Conservation (phyloP, 2,329 filamentous ascomycete species). For the Monilinia aucupariae region DNA sequence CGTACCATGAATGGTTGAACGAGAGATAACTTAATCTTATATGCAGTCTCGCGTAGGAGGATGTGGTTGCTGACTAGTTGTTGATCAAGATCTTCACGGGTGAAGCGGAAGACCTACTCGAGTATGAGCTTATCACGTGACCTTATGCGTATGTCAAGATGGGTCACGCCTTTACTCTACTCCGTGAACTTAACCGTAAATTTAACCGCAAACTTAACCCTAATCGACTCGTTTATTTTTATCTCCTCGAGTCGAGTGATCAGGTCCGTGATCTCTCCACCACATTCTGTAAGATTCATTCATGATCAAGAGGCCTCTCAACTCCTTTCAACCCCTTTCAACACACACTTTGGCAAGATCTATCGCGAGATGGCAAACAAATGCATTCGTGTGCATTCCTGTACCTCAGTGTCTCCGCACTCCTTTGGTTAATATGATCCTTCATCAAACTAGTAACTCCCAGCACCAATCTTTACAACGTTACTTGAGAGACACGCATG, state of each 20-base stretch:
- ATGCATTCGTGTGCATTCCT: not conserved
- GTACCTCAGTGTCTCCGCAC: not conserved
- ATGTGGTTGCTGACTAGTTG: not conserved
- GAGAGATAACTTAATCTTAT: too few relatives aligned
- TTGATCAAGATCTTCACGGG: not conserved
- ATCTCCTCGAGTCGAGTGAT: not conserved
- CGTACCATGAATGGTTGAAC: not conserved
- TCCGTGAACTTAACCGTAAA: too few relatives aligned
- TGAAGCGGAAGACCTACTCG: not conserved
- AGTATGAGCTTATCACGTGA: not conserved
- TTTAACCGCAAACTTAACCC: too few relatives aligned
- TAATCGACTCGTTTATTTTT: conserved; percentile 4
- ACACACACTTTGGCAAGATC: too few relatives aligned
- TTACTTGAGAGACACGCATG: conserved; percentile 11
- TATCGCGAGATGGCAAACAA: not conserved
- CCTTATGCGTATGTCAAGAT: not conserved
- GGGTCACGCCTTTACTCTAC: too few relatives aligned
- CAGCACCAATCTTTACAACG: conserved; percentile 13
- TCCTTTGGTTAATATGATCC: not conserved
- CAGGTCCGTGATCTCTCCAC: not conserved
- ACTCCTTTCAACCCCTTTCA: not conserved
- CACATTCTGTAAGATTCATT: not conserved
- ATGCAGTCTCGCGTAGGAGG: not conserved
- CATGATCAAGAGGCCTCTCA: too few relatives aligned
- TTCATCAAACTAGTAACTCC: not conserved